These are phyloP conservation scores for Mimosa bimucronata DNA, from an alignment of 306 rosid genomes.

Conservation along the genomic window DNA sequence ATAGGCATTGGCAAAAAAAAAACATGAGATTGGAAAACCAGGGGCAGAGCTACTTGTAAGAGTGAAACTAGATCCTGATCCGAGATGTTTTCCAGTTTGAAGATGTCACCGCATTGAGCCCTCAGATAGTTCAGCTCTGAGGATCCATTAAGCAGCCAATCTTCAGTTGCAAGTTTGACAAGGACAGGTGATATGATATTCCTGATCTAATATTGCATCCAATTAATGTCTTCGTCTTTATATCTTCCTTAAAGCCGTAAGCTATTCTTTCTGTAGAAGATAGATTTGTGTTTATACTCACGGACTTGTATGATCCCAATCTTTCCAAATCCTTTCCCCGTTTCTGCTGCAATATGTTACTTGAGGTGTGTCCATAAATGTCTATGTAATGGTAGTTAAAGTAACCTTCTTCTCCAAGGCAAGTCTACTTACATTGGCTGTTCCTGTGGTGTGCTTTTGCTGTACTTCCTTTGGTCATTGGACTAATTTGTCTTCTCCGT, in stretches of 20 bases:
- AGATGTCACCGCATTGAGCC: conserved; percentile 72
- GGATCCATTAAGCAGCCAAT: conserved; percentile 87
- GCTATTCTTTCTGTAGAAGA: not conserved
- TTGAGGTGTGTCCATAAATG: conserved; percentile 12
- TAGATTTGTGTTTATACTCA: conserved; percentile 4
- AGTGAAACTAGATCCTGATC: conserved; percentile 89
- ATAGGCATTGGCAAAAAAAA: conserved; percentile 72
- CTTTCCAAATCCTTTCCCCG: not conserved
- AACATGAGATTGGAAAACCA: conserved; percentile 63
- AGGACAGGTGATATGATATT: conserved; percentile 77
- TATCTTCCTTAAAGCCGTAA: not conserved
- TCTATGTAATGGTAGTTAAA: not conserved
- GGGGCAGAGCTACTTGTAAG: conserved; percentile 82
- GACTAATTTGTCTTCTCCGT: not conserved
- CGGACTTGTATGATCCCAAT: not conserved
- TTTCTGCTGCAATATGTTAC: conserved; percentile 29
- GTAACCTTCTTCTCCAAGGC: not conserved
- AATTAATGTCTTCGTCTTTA: not conserved
- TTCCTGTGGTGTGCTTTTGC: not conserved
- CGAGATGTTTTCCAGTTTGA: conserved; percentile 83
- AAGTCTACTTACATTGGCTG: not conserved
- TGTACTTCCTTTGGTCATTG: conserved; percentile 27
- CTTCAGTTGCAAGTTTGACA: conserved; percentile 88
- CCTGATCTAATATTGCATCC: conserved; percentile 25
- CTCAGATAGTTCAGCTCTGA: conserved; percentile 86